Conservation (phyloP, 2,329 filamentous ascomycete species). For the Arthroderma sp. region DNA sequence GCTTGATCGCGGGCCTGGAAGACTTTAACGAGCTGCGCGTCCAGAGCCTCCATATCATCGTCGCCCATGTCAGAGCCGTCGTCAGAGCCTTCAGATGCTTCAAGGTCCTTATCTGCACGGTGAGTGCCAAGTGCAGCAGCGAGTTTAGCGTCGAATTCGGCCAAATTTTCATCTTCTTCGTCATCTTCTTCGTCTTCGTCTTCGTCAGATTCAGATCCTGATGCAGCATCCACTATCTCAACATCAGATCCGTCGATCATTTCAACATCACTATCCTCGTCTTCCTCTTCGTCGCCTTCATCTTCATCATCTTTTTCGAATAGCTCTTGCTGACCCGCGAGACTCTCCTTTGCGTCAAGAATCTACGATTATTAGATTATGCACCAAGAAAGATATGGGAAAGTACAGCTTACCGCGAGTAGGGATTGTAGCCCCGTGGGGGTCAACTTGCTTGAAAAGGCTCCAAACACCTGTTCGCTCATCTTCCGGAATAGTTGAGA, state of each 20-base stretch:
- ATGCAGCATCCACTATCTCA: conserved; percentile 29
- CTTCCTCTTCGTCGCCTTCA: conserved; percentile 11
- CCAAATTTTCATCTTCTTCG: conserved; percentile 15
- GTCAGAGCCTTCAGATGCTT: conserved; percentile 46
- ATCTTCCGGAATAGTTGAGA: conserved; percentile 76
- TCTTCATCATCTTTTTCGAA: conserved; percentile 57
- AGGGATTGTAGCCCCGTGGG: conserved; percentile 57
- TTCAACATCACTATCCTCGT: conserved; percentile 20
- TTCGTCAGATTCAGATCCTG: conserved; percentile 38
- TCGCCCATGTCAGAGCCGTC: conserved; percentile 77
- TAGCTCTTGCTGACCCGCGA: conserved; percentile 71
- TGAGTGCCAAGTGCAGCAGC: conserved; percentile 67
- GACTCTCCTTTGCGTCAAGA: conserved; percentile 64
- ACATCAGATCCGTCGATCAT: conserved; percentile 23
- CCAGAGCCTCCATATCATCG: conserved; percentile 85
- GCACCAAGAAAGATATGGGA: background rate
- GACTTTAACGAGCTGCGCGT: conserved; percentile 70
- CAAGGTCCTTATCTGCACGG: conserved; percentile 43
- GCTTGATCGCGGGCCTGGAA: conserved; percentile 65
- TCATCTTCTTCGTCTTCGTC: conserved; percentile 17
- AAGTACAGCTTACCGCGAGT: conserved; percentile 30
- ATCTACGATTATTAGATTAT: conserved; percentile 41
- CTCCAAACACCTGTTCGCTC: conserved; percentile 75
- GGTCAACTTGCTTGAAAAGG: conserved; percentile 66
- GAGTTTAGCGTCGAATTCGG: conserved; percentile 43